Conservation (phyloP, 495 filamentous ascomycete genomes). For the Saxophila tyrrhenica region DNA sequence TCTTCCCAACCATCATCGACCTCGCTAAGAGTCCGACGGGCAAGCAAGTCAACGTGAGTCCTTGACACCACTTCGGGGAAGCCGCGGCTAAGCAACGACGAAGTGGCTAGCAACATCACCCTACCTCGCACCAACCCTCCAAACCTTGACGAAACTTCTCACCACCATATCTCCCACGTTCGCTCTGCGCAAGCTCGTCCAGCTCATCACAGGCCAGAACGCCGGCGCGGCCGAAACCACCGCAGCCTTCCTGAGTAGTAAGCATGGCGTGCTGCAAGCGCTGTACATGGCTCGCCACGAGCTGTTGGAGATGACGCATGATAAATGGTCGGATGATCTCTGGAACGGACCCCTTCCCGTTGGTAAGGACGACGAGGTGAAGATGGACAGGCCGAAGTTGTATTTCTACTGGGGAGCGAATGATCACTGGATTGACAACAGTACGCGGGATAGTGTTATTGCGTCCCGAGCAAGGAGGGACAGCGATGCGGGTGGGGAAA, state of each 20-base stretch:
- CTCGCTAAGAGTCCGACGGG: conserved; percentile 24
- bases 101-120: not conserved
- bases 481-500: conserved; percentile 13
- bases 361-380: not conserved
- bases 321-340: conserved; percentile 68
- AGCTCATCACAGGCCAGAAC: conserved; percentile 42
- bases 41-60: conserved; percentile 18
- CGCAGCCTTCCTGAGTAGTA: conserved; percentile 41
- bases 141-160: conserved; percentile 11
- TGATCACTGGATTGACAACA: conserved; percentile 75
- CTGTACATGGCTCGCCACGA: conserved; percentile 64
- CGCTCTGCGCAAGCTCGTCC: conserved; percentile 7
- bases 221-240: conserved; percentile 49
- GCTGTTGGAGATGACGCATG: conserved; percentile 59
- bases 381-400: conserved; percentile 38
- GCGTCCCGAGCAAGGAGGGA: conserved; percentile 32
- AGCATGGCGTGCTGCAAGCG: conserved; percentile 28
- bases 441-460: conserved; percentile 65
- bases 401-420: conserved; percentile 67
- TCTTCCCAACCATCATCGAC: conserved; percentile 28
- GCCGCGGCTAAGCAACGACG: not conserved
- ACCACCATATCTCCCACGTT: conserved; percentile 7
- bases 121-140: not conserved
- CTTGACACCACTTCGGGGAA: not conserved
- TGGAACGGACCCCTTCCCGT: conserved; percentile 38